phyloP scores from a whole-genome alignment of 306 rosid species.

The Ochetophila trinervis region DNA sequence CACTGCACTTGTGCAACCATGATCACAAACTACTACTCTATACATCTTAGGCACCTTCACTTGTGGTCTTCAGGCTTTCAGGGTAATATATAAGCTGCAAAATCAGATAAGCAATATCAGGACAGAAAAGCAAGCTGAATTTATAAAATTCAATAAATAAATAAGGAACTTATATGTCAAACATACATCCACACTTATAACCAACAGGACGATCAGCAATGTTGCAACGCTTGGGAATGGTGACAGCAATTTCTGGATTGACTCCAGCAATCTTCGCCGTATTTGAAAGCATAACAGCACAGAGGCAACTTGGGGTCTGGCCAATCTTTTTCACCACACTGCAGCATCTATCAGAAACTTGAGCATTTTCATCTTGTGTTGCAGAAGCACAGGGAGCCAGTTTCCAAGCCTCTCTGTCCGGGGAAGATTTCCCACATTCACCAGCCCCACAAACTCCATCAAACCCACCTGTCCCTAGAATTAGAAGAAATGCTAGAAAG shows the following conservation, averaged over 20 bases:
- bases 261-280: slow-evolving; percentile 37
- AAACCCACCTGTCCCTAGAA: slow-evolving; percentile 1
- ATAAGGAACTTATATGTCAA: background rate
- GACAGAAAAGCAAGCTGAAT: too few species aligned
- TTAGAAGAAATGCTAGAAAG: slow-evolving; percentile 12
- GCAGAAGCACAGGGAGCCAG: slow-evolving; percentile 43
- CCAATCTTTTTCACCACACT: slow-evolving; percentile 35
- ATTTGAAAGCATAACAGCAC: slow-evolving; percentile 39
- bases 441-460: slow-evolving; percentile 30
- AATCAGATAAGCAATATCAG: background rate
- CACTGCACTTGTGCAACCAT: too few species aligned
- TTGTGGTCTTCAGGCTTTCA: slow-evolving; percentile 20
- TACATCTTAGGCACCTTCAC: background rate
- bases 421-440: slow-evolving; percentile 40
- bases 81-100: slow-evolving; percentile 39
- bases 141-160: too few species aligned
- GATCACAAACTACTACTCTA: too few species aligned
- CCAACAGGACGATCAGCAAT: slow-evolving; percentile 35
- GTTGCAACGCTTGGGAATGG: slow-evolving; percentile 46
- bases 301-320: slow-evolving; percentile 39
- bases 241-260: slow-evolving; percentile 40
- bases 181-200: slow-evolving; percentile 42
- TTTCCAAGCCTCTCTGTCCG: slow-evolving; percentile 40
- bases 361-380: slow-evolving; percentile 23
- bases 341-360: slow-evolving; percentile 44